Base-by-base conservation (phyloP, 1,284 basidiomycete species). In the Rhodotorula sp. region DNA sequence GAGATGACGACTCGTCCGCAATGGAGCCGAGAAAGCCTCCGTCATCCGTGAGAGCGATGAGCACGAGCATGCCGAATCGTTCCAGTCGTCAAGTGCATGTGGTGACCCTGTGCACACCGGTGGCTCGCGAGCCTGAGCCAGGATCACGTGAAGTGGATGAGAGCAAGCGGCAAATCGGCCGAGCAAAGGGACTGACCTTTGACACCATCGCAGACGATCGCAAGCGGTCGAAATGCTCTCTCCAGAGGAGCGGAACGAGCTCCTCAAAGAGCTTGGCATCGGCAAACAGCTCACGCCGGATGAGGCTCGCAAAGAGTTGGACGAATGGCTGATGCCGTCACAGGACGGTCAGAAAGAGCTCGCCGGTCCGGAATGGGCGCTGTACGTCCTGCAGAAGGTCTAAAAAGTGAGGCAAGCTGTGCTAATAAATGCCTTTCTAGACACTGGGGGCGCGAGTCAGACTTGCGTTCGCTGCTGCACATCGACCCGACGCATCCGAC, bases 401-500 rank as follows among this genome's bases (percentile, higher is more conserved):
- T 0, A 34, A 28, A 21, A 4, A 6, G 0, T 18, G 23, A n/a
- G 48, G 45, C 49, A 23, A 62, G 45, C 16, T 66, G 10, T 60
- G 50, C 21, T 66, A 5, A 4, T 19, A 5, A 7, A 12, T 16
- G 18, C 60, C 12, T 3, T 0, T 5, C 7, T 64, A 76, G 75
- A 54, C 71, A 76, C 62, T 76, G 75, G 75, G 34, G 57, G 16
- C 75, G 73, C 26, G 67, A 67, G 15, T n/a, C 69, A 55, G 69
- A 72, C 60, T 48, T 76, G 4, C 67, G 66, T 12, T 59, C 67
- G 6, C 68, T 77, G 19, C 69, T 77, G 21, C 71, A 77, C 60
- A 61, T 77, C 69, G 74, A 75, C 43, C 90, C 91, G 2, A 87
- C 90, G 3, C 87, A 89, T 21, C 86, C 90, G 0, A 90, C 93